Conservation (phyloP, 2,329 filamentous ascomycete species). For the Sporothrix pallida region DNA sequence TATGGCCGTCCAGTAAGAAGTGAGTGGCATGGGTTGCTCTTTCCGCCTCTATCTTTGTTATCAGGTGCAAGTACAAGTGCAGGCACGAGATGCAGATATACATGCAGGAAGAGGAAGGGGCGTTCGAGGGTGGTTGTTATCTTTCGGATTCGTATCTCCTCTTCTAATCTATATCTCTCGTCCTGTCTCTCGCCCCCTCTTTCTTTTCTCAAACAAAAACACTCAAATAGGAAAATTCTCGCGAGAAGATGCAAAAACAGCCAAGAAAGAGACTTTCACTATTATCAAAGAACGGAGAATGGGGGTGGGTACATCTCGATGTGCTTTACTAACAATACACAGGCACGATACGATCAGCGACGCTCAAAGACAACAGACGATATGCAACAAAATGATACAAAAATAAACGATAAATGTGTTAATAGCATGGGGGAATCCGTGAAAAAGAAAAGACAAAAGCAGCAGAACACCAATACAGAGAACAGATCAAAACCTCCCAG, state of each 20-base stretch:
- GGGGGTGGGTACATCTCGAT: too few relatives aligned
- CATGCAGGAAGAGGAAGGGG: conserved; percentile 15
- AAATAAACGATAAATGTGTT: neutral
- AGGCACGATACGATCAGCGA: neutral
- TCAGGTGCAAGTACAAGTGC: neutral
- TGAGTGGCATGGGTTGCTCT: neutral
- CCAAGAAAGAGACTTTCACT: neutral
- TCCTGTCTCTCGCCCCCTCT: neutral
- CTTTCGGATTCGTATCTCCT: neutral
- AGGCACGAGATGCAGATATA: neutral
- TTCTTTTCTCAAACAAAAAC: neutral
- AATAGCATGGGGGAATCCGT: conserved; percentile 6
- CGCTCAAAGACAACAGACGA: neutral
- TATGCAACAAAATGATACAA: neutral
- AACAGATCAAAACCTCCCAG: neutral
- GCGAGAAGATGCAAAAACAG: neutral
- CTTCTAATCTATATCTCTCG: conserved; percentile 12
- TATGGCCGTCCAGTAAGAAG: neutral
- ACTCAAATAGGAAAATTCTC: neutral
- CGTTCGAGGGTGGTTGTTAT: neutral
- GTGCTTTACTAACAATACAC: too few relatives aligned
- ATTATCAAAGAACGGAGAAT: too few relatives aligned
- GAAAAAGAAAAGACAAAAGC: neutral
- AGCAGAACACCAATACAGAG: neutral
- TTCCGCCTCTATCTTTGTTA: conserved; percentile 16